Base-by-base conservation (phyloP, 768 basidiomycete genomes). In the Naganishia vishniacii region DNA sequence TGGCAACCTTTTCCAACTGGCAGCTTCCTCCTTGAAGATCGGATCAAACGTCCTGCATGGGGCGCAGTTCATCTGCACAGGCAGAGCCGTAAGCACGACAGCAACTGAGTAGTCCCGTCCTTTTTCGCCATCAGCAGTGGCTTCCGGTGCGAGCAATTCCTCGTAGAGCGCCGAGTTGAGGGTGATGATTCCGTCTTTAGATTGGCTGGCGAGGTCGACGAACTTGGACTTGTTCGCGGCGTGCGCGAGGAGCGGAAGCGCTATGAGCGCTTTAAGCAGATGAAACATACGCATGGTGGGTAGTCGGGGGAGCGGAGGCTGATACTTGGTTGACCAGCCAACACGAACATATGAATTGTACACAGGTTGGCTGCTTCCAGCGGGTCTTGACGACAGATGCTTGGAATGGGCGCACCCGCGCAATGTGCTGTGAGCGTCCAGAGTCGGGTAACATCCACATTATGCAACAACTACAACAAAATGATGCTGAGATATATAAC, bases 11-110 rank as follows among this genome's bases (percentile, higher is more conserved):
- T 82, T 74, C 92, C 92, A 97, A n/a, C 89, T 85, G 70, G 85
- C 85, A 37, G 89, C 88, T 13, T 94, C 86, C 3, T 84, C 79
- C n/a, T 81, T 82, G 83, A 85, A 95, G 5, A 85, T 81, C 7
- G 93, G 91, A 53, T 88, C 84, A 72, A 97, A 94, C 69, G 88
- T 84, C 75, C 91, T 94, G 75, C 95, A 99, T 48, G 93, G 94
- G n/a, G 75, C 77, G 76, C 95, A 99, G 76, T 86, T 88, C 73
- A 89, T 85, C 67, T 85, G 82, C 11, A 83, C 79, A 69, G 86
- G 86, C 66, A 95, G 77, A 0, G 95, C 95, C 0, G 95, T 99
- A 75, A 98, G 83, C 13, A 91, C 86, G 59, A 99, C 81, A 4
- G 86, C 81, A n/a, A 86, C 85, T 1, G 88, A 88, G 87, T 93